phyloP scores from a whole-genome alignment of 2,329 filamentous ascomycete species.

The Onygena corvina region DNA sequence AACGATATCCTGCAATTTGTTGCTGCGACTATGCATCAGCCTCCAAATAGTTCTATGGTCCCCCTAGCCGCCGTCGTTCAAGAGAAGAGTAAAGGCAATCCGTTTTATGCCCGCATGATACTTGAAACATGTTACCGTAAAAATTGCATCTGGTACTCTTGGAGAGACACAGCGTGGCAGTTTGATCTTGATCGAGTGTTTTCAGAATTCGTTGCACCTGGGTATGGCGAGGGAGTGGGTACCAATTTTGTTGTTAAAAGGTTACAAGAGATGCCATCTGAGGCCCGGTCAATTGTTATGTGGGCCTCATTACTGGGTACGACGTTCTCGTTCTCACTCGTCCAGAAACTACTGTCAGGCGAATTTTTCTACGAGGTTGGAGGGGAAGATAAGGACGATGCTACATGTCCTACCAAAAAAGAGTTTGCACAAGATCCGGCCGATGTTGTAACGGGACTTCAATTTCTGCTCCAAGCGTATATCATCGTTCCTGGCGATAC shows the following conservation, averaged over 20 bases:
- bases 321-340: constrained; percentile 69
- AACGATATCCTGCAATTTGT: constrained; percentile 74
- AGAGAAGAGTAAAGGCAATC: constrained; percentile 77
- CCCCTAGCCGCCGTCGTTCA: constrained; percentile 74
- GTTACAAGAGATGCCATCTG: constrained; percentile 60
- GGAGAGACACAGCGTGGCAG: constrained; percentile 67
- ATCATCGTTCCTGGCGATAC: constrained; percentile 70
- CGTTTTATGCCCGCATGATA: constrained; percentile 87
- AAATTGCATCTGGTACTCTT: constrained; percentile 83
- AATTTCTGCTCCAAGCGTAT: constrained; percentile 66
- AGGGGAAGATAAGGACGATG: constrained; percentile 30
- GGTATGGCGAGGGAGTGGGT: constrained; percentile 67
- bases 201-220: constrained; percentile 66
- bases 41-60: constrained; percentile 55
- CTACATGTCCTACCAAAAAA: constrained; percentile 29
- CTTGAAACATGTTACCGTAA: constrained; percentile 75
- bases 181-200: constrained; percentile 80
- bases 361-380: constrained; percentile 52
- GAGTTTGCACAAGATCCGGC: constrained; percentile 50
- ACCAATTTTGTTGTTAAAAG: constrained; percentile 71
- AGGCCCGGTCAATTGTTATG: constrained; percentile 65
- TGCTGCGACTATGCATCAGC: constrained; percentile 63
- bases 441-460: constrained; percentile 60
- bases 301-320: constrained; percentile 79
- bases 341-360: constrained; percentile 63